A percentile compares a stretch with the other conserved stretches of the same genome.
Conservation (phyloP, 306 rosid genomes). For the Cucurbita pepo region DNA sequence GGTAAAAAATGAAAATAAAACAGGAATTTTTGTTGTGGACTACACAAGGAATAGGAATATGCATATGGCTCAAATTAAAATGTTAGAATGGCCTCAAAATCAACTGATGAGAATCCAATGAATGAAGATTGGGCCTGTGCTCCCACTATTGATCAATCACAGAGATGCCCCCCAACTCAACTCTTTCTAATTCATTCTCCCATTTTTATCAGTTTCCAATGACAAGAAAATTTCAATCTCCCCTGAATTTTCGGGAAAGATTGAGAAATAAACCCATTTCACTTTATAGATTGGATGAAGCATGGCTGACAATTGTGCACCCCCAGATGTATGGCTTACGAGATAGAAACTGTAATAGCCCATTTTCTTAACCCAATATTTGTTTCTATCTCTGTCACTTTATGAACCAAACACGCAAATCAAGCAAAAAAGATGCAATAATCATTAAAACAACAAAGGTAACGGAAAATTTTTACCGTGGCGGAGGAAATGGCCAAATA, state of each 20-base stretch:
- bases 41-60: background rate
- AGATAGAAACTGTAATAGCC: background rate
- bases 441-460: background rate
- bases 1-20: background rate
- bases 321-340: too few relatives aligned
- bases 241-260: background rate
- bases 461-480: background rate
- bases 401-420: background rate
- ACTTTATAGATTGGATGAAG: background rate
- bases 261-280: background rate
- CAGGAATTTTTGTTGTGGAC: background rate
- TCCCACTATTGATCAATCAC: background rate
- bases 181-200: background rate
- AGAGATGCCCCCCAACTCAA: background rate
- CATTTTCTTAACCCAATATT: background rate
- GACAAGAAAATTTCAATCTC: background rate
- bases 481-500: constrained; percentile 73
- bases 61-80: background rate
- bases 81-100: background rate
- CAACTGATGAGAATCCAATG: background rate
- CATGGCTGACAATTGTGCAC: background rate
- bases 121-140: background rate
- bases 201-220: background rate
- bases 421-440: background rate
- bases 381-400: background rate